phyloP scores from a whole-genome alignment of 2,329 filamentous ascomycete genomes.

The Eurotiales sp. region DNA sequence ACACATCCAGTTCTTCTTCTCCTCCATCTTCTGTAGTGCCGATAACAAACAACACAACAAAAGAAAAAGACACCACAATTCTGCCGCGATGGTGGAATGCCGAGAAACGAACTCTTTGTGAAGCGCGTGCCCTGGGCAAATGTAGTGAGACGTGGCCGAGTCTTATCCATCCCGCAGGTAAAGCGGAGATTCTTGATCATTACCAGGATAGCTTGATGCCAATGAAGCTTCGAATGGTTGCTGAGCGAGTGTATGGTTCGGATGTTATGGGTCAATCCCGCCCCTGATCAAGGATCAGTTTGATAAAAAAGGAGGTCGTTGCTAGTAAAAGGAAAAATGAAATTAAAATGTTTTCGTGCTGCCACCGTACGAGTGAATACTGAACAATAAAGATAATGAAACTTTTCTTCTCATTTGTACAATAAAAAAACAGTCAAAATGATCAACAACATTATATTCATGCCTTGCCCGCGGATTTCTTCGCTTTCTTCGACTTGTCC shows the following conservation, averaged over 20 bases:
- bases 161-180: constrained; percentile 28
- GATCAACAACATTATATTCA: constrained; percentile 20
- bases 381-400: neutral
- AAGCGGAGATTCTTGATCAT: constrained; percentile 37
- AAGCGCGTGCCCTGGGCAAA: constrained; percentile 29
- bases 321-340: neutral
- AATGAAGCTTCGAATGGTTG: constrained; percentile 51
- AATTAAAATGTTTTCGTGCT: neutral
- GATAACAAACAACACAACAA: constrained; percentile 2
- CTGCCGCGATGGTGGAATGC: constrained; percentile 47
- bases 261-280: constrained; percentile 10
- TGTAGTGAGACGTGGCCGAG: constrained; percentile 22
- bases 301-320: too few species aligned
- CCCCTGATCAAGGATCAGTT: neutral
- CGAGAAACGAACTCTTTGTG: constrained; percentile 38
- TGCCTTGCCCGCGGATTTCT: constrained; percentile 29
- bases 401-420: neutral
- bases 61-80: constrained; percentile 23
- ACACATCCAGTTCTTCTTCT: constrained; percentile 5
- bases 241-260: constrained; percentile 38
- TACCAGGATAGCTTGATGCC: constrained; percentile 45
- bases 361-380: neutral
- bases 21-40: constrained; percentile 1
- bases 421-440: neutral
- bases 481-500: constrained; percentile 20